Conservation (phyloP, 495 filamentous ascomycete species). For the Alectoria sarmentosa region DNA sequence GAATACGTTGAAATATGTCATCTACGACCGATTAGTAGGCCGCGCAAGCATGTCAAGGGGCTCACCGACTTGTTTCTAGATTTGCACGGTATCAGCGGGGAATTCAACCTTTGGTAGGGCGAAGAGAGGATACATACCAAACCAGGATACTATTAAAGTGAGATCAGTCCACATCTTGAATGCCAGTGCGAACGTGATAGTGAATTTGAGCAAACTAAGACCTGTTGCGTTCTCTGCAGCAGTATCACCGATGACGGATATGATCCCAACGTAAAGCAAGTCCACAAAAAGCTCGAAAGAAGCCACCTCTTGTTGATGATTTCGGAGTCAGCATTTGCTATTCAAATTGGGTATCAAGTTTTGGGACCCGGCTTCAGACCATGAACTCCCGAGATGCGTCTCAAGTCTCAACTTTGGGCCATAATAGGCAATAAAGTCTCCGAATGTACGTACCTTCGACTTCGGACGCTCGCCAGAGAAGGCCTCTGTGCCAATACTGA, state of each 20-base stretch:
- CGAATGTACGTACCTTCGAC: too few species aligned
- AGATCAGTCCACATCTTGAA: constrained; percentile 57
- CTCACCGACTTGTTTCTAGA: not conserved
- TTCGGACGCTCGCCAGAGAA: constrained; percentile 50
- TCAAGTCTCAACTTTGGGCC: too few species aligned
- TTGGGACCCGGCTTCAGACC: too few species aligned
- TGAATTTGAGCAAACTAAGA: constrained; percentile 42
- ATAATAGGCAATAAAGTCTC: too few species aligned
- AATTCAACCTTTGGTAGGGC: not conserved
- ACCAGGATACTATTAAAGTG: constrained; percentile 45
- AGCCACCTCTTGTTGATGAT: too few species aligned
- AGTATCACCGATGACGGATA: constrained; percentile 52
- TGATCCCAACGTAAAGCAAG: constrained; percentile 48
- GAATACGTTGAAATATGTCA: constrained; percentile 48
- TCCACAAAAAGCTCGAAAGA: constrained; percentile 55
- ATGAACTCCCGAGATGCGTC: too few species aligned
- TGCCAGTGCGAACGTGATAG: constrained; percentile 48
- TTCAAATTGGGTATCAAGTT: too few species aligned
- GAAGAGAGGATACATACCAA: constrained; percentile 23
- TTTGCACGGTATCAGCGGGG: constrained; percentile 2
- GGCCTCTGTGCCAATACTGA: constrained; percentile 52
- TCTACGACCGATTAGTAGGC: constrained; percentile 28
- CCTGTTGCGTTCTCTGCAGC: constrained; percentile 46
- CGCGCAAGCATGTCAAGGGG: not conserved
- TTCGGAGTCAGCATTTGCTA: too few species aligned